These are phyloP conservation scores for Chlamydomonas reinhardtii DNA, from an alignment of 163 green algal genomes.

Conservation along the genomic window DNA sequence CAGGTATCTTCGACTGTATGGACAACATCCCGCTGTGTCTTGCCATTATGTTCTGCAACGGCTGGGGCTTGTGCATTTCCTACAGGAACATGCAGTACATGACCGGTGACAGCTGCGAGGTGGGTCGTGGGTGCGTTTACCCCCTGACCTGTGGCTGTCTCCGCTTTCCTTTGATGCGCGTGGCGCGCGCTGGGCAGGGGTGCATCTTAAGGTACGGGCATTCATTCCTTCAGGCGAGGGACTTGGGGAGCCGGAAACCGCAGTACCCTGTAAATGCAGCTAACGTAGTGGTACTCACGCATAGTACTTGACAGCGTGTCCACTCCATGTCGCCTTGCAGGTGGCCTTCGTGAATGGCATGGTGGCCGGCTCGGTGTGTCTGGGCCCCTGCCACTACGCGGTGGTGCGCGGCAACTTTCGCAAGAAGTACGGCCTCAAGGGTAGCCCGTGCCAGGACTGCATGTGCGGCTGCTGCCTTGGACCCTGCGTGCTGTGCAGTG, in stretches of 20 bases:
- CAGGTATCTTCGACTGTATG: neutral
- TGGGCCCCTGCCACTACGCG: constrained; percentile 27
- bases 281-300: too few relatives aligned
- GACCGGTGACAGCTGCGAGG: neutral
- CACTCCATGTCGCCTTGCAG: neutral
- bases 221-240: too few relatives aligned
- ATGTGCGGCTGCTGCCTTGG: constrained; percentile 24
- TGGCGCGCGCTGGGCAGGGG: too few relatives aligned
- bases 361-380: neutral
- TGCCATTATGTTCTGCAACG: neutral
- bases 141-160: too few relatives aligned
- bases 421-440: constrained; percentile 38
- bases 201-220: too few relatives aligned
- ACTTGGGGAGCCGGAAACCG: too few relatives aligned
- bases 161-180: too few relatives aligned
- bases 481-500: constrained; percentile 20
- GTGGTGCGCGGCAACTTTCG: constrained; percentile 34
- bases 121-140: neutral
- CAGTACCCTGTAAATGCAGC: too few relatives aligned
- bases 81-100: neutral
- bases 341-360: constrained; percentile 4
- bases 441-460: constrained; percentile 19
- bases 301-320: too few relatives aligned
- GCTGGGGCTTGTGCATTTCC: neutral
- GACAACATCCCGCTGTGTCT: neutral